These are phyloP conservation scores for Paecilomyces sp. DNA, from an alignment of 2,329 filamentous ascomycete genomes.

Conservation along the genomic window DNA sequence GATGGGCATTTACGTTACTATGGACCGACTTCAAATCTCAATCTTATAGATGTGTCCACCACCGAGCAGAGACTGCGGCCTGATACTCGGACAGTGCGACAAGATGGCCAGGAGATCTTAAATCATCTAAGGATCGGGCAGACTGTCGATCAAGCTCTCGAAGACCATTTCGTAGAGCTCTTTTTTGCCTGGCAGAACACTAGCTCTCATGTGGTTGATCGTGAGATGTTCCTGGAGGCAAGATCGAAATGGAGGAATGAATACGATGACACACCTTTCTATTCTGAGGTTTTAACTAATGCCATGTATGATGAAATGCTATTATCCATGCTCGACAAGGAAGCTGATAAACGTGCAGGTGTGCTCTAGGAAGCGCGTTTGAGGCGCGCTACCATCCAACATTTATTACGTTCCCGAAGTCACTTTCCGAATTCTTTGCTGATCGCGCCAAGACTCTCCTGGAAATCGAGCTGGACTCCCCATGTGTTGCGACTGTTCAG, in stretches of 20 bases:
- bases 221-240: slow-evolving; percentile 31
- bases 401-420: slow-evolving; percentile 33
- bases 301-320: slow-evolving; percentile 22
- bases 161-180: slow-evolving; percentile 38
- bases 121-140: slow-evolving; percentile 37
- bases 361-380: slow-evolving; percentile 37
- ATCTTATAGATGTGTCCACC: slow-evolving; percentile 32
- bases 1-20: slow-evolving; percentile 40
- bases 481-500: slow-evolving; percentile 43
- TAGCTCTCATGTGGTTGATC: slow-evolving; percentile 39
- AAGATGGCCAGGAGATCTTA: slow-evolving; percentile 33
- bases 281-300: slow-evolving; percentile 35
- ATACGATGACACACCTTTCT: slow-evolving; percentile 32
- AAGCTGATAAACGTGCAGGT: slow-evolving; percentile 18
- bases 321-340: neutral
- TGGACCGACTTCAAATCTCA: slow-evolving; percentile 39
- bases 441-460: slow-evolving; percentile 39
- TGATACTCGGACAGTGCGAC: slow-evolving; percentile 31
- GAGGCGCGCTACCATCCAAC: slow-evolving; percentile 37
- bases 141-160: slow-evolving; percentile 32
- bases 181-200: slow-evolving; percentile 46
- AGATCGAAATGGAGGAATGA: slow-evolving; percentile 29
- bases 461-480: slow-evolving; percentile 42
- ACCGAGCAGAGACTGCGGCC: slow-evolving; percentile 25
- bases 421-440: slow-evolving; percentile 29